Evolutionary conservation across 176 grass and related monocot species (phyloP).

Genomic region (Juncus effusus): DNA sequence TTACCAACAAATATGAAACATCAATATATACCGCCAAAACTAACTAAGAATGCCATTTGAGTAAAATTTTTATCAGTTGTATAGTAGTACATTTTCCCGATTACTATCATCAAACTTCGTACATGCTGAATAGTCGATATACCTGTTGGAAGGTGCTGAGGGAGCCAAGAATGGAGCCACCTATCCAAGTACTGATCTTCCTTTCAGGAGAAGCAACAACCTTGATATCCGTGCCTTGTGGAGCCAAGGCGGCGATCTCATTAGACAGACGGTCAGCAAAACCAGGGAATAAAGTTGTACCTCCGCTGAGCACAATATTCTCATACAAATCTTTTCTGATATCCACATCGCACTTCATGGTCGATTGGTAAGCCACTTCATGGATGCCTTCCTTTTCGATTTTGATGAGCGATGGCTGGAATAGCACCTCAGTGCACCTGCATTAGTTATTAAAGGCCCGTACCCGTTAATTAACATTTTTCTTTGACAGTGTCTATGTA

Average conservation of each 20-base stretch:
- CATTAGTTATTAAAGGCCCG: background rate
- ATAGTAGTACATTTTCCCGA: background rate
- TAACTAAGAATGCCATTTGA: background rate
- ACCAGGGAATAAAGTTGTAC: constrained; percentile 53
- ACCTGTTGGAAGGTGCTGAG: constrained; percentile 69
- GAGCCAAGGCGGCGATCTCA: constrained; percentile 65
- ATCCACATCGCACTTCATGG: constrained; percentile 81
- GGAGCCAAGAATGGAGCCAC: constrained; percentile 51
- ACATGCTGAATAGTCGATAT: background rate
- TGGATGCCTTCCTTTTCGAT: constrained; percentile 75
- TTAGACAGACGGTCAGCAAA: constrained; percentile 80
- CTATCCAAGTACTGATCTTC: constrained; percentile 59
- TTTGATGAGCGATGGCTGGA: constrained; percentile 79
- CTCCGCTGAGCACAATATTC: constrained; percentile 53
- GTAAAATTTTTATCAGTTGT: too few species aligned
- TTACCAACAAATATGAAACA: too few species aligned
- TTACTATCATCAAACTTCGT: background rate
- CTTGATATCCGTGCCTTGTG: constrained; percentile 69
- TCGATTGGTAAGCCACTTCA: constrained; percentile 76
- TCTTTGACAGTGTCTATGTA: too few species aligned
- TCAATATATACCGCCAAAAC: background rate
- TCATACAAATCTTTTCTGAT: constrained; percentile 63
- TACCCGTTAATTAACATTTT: background rate
- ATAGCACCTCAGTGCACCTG: constrained; percentile 77
- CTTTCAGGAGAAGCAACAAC: constrained; percentile 56